Evolutionary conservation across 1,284 basidiomycete genomes (phyloP).

Genomic region (Farysia itapuensis): DNA sequence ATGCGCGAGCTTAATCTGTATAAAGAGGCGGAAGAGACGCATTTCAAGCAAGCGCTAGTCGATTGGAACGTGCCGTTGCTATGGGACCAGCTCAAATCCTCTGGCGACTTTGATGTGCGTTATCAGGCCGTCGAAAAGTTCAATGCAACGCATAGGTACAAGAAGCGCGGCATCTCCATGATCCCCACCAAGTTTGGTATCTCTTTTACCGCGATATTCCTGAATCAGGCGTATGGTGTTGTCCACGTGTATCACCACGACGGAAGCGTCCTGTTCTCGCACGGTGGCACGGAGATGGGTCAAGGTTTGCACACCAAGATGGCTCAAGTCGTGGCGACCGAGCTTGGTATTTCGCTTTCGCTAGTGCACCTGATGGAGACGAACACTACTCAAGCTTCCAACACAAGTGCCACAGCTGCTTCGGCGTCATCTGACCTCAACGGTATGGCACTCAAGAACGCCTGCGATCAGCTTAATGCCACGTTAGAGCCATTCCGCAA

Average conservation of each 20-base stretch:
- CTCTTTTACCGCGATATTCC: slow-evolving; percentile 56
- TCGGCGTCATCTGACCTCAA: slow-evolving; percentile 47
- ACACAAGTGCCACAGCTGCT: slow-evolving; percentile 58
- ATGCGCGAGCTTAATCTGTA: slow-evolving; percentile 59
- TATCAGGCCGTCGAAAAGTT: slow-evolving; percentile 53
- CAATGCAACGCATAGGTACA: slow-evolving; percentile 55
- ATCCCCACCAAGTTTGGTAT: slow-evolving; percentile 60
- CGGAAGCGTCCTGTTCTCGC: slow-evolving; percentile 46
- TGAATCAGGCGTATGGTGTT: slow-evolving; percentile 59
- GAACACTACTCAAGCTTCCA: slow-evolving; percentile 56
- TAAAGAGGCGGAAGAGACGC: slow-evolving; percentile 58
- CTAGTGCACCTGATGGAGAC: slow-evolving; percentile 53
- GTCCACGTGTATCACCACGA: slow-evolving; percentile 60
- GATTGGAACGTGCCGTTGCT: slow-evolving; percentile 61
- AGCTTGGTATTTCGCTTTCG: slow-evolving; percentile 54
- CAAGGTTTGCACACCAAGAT: slow-evolving; percentile 59
- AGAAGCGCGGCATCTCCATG: slow-evolving; percentile 59
- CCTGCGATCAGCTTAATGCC: slow-evolving; percentile 59
- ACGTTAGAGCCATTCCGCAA: slow-evolving; percentile 41
- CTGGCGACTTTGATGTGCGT: slow-evolving; percentile 49
- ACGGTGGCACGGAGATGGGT: slow-evolving; percentile 59
- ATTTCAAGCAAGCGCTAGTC: slow-evolving; percentile 57
- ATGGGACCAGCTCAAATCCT: slow-evolving; percentile 45
- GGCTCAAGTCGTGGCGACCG: slow-evolving; percentile 59
- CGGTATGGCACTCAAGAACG: slow-evolving; percentile 56